Base-by-base conservation (phyloP, 1,284 basidiomycete species). In the Cutaneotrichosporon cavernicola region DNA sequence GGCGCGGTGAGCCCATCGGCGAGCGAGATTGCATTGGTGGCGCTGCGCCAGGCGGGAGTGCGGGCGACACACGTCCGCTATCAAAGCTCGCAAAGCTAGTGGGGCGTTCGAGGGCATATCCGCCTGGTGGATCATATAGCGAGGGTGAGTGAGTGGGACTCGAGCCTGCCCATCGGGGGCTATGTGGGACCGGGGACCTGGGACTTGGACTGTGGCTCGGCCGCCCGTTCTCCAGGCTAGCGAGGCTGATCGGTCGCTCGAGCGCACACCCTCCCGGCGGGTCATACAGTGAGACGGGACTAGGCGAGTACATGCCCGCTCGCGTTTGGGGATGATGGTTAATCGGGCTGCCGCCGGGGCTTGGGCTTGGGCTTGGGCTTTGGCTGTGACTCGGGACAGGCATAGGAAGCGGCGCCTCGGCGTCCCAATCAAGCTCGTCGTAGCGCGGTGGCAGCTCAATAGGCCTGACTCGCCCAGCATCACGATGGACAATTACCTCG, bases 401-500 rank as follows among this genome's bases (percentile, higher is more conserved):
- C n/a, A 50, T 22, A 3, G 55, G 36, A 5, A 26, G 36, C 21
- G 34, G 34, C 14, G 21, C 38, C 55, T 70, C 70, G 47, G 66
- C 65, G 63, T 64, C 72, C 77, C 76, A 79, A 53, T 74, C 65
- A 49, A 79, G 58, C 64, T 79, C 75, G 30, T 79, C 78, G 63
- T 79, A 79, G 56, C 78, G 65, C 6, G 78, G 78, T 26, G 78
- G 78, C 49, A 79, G 65, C 63, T 79, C 78, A 76, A 47, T 8
- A 73, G 73, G 31, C 59, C 65, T 50, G 7, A 76, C 65, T 14
- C 76, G 63, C 2, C 78, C 78, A 1, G 72, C 77, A 69, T 79
- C 78, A 10, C 73, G 67, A 69, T 79, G 78, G 6, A 79, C 71
- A 56, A 78, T 67, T 60, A 73, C 76, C 34, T 63, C 59, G 4